These are phyloP conservation scores for Nematodospora anomalae DNA, from an alignment of 1,139 yeast genomes.

Conservation along the genomic window DNA sequence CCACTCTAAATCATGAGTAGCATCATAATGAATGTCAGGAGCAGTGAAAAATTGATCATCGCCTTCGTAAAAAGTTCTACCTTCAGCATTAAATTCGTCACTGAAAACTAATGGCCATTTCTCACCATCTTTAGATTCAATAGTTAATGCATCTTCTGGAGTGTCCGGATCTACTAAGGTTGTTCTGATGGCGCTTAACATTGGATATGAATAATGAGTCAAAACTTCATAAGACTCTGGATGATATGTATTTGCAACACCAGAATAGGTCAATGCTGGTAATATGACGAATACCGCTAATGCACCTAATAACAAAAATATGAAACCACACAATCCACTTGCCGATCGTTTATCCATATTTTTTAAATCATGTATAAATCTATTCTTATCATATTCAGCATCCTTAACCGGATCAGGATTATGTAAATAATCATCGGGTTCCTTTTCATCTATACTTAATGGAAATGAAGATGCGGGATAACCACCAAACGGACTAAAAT, in stretches of 20 bases:
- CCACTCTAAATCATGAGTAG: constrained; percentile 85
- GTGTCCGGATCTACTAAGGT: constrained; percentile 76
- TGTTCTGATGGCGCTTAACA: constrained; percentile 61
- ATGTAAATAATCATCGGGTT: constrained; percentile 87
- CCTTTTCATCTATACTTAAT: constrained; percentile 82
- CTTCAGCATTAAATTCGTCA: constrained; percentile 82
- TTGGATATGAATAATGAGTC: constrained; percentile 59
- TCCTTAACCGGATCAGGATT: constrained; percentile 92
- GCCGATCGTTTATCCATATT: constrained; percentile 59
- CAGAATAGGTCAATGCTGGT: constrained; percentile 78
- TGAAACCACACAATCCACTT: constrained; percentile 60
- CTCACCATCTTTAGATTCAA: constrained; percentile 52
- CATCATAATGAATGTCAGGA: constrained; percentile 73
- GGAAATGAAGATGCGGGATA: constrained; percentile 92
- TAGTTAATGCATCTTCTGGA: constrained; percentile 53
- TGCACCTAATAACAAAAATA: constrained; percentile 55
- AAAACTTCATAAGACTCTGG: constrained; percentile 46
- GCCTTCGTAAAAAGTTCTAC: constrained; percentile 78
- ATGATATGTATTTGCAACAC: constrained; percentile 41
- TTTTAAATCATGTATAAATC: constrained; percentile 60
- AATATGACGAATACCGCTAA: constrained; percentile 63
- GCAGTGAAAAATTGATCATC: constrained; percentile 86
- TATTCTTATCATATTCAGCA: constrained; percentile 70
- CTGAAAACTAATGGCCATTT: constrained; percentile 71
- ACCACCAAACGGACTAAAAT: constrained; percentile 87